Percentiles rank a stretch among this genome's conserved stretches.
Evolutionary conservation across 148 eudicot species (phyloP).

Genomic region (Nepenthes gracilis): DNA sequence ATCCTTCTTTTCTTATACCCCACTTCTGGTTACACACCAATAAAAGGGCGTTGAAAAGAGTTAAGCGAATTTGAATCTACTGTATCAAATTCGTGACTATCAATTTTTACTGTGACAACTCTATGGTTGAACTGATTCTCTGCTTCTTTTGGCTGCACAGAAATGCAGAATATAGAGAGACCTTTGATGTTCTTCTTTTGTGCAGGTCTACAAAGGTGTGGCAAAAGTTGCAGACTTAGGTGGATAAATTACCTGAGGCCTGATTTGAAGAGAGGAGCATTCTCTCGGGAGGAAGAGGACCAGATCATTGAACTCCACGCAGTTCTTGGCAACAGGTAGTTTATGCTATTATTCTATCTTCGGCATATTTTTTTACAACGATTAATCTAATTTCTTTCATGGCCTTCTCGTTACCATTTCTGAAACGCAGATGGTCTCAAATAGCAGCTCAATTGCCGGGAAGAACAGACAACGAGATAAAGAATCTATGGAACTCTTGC

Average conservation of each 20-base stretch:
- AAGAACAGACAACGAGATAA: slow-evolving; percentile 88
- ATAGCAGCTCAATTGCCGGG: slow-evolving; percentile 89
- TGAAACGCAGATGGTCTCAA: slow-evolving; percentile 68
- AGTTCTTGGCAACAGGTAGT: slow-evolving; percentile 77
- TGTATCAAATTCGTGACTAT: too few relatives aligned
- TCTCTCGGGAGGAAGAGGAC: slow-evolving; percentile 75
- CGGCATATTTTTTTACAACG: background rate
- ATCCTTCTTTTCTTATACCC: background rate
- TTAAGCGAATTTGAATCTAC: too few relatives aligned
- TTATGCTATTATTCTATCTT: background rate
- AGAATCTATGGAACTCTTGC: slow-evolving; percentile 88
- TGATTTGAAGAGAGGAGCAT: slow-evolving; percentile 87
- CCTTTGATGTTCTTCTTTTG: background rate
- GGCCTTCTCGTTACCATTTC: background rate
- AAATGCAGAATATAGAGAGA: slow-evolving; percentile 2
- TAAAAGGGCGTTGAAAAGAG: too few relatives aligned
- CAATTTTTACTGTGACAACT: too few relatives aligned
- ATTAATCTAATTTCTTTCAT: background rate
- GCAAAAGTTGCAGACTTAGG: slow-evolving; percentile 88
- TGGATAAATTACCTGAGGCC: slow-evolving; percentile 94
- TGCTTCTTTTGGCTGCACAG: too few relatives aligned
- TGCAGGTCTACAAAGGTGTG: slow-evolving; percentile 87
- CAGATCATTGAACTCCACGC: slow-evolving; percentile 83
- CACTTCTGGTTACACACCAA: too few relatives aligned
- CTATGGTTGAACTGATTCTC: too few relatives aligned